Percentiles rank a stretch among this genome's conserved stretches.
Evolutionary conservation across 2,329 filamentous ascomycete genomes (phyloP).

Genomic region (Fusarium nisikadoi): DNA sequence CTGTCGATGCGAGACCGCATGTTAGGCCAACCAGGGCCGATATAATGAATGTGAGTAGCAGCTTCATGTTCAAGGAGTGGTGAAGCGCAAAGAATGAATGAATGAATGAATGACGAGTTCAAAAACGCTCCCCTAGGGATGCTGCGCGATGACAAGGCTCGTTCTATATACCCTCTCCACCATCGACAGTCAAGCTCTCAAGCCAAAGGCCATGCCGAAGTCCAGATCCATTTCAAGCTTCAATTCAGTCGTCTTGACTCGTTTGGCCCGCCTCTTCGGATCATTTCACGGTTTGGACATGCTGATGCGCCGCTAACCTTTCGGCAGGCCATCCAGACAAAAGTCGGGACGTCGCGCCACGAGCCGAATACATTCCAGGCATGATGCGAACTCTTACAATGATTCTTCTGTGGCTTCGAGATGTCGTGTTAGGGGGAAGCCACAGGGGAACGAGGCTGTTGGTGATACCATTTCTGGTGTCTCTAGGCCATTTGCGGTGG

Average conservation of each 20-base stretch:
- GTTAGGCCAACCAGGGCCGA: constrained; percentile 49
- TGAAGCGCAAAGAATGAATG: constrained; percentile 2
- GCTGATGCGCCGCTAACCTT: constrained; percentile 27
- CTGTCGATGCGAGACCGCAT: constrained; percentile 55
- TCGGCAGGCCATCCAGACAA: background rate
- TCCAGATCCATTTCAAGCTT: background rate
- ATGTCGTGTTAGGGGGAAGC: background rate
- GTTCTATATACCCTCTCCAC: constrained; percentile 19
- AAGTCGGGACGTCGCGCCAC: constrained; percentile 9
- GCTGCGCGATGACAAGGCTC: background rate
- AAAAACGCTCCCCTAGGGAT: background rate
- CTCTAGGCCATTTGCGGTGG: constrained; percentile 4
- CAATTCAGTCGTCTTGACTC: background rate
- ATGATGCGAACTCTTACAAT: constrained; percentile 4
- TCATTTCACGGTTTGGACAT: background rate
- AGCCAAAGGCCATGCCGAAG: background rate
- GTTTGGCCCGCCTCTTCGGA: background rate
- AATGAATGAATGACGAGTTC: constrained; percentile 7
- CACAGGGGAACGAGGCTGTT: constrained; percentile 5
- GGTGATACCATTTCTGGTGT: background rate
- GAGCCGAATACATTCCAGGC: constrained; percentile 18
- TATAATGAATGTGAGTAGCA: constrained; percentile 43
- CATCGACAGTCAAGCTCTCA: background rate
- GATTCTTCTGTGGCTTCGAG: background rate
- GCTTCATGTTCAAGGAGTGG: constrained; percentile 38